These are phyloP conservation scores for Epichloe sibirici DNA, from an alignment of 2,329 filamentous ascomycete genomes.

Conservation along the genomic window DNA sequence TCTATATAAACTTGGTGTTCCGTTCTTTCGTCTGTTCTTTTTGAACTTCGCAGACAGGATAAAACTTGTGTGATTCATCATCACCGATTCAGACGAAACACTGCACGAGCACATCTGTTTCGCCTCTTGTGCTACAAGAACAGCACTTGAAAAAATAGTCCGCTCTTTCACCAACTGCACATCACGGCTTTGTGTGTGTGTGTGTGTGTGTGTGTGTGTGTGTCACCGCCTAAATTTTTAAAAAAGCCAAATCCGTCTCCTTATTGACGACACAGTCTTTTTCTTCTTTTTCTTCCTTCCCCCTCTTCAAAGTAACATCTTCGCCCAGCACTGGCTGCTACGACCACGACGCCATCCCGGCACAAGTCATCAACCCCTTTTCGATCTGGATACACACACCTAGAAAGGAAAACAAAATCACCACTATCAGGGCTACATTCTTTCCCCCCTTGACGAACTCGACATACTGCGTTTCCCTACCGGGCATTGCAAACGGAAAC, in stretches of 20 bases:
- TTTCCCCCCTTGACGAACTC: not conserved
- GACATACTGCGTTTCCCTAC: not conserved
- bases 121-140: not conserved
- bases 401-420: no score
- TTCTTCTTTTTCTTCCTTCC: not conserved
- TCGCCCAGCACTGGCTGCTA: not conserved
- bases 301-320: not conserved
- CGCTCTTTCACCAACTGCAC: not conserved
- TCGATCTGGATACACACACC: not conserved
- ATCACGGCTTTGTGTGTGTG: not conserved
- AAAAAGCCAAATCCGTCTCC: not conserved
- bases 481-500: not conserved
- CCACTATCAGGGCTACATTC: no score
- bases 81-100: not conserved
- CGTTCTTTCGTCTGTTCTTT: not conserved
- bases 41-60: not conserved
- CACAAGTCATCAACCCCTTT: not conserved
- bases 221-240: not conserved
- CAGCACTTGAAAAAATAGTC: not conserved
- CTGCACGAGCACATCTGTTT: not conserved
- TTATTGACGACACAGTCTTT: not conserved
- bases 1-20: conserved; percentile 8
- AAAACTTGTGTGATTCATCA: not conserved
- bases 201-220: not conserved
- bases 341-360: not conserved